phyloP scores from a whole-genome alignment of 1,139 yeast genomes.

The Yamadazyma aaseri region DNA sequence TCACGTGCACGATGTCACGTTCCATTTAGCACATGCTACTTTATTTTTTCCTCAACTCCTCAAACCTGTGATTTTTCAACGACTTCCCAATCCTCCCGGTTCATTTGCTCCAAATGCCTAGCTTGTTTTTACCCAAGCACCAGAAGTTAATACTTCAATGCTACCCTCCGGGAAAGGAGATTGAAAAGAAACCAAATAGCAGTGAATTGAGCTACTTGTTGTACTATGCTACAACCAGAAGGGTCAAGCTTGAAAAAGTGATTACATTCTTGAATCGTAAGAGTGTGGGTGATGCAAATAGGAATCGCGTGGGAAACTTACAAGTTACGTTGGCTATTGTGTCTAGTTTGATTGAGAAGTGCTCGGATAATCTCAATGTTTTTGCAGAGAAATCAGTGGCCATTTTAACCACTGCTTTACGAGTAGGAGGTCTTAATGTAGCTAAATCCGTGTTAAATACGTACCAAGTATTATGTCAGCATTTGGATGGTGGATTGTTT shows the following conservation, averaged over 20 bases:
- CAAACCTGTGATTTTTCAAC: too few relatives aligned
- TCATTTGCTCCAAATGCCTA: too few relatives aligned
- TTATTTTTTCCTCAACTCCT: too few relatives aligned
- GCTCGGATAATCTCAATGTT: constrained; percentile 80
- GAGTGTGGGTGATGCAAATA: constrained; percentile 60
- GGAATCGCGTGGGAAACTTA: constrained; percentile 71
- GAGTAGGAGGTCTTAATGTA: constrained; percentile 54
- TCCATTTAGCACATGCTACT: too few relatives aligned
- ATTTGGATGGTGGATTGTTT: constrained; percentile 67
- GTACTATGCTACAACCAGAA: constrained; percentile 88
- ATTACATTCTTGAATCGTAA: constrained; percentile 65
- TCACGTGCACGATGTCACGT: too few relatives aligned
- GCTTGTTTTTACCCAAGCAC: constrained; percentile 70
- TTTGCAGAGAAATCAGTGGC: constrained; percentile 64
- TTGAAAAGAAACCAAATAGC: constrained; percentile 86
- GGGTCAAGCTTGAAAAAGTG: constrained; percentile 86
- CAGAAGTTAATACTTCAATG: constrained; percentile 88
- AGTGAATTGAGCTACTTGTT: constrained; percentile 86
- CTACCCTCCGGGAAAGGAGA: constrained; percentile 84
- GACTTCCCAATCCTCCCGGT: too few relatives aligned
- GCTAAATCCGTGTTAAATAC: constrained; percentile 52
- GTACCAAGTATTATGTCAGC: constrained; percentile 59
- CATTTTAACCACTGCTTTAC: constrained; percentile 46
- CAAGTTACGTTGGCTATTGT: constrained; percentile 77
- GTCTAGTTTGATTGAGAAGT: constrained; percentile 66